phyloP scores from a whole-genome alignment of 2,329 filamentous ascomycete species.

The Alternaria sp. region DNA sequence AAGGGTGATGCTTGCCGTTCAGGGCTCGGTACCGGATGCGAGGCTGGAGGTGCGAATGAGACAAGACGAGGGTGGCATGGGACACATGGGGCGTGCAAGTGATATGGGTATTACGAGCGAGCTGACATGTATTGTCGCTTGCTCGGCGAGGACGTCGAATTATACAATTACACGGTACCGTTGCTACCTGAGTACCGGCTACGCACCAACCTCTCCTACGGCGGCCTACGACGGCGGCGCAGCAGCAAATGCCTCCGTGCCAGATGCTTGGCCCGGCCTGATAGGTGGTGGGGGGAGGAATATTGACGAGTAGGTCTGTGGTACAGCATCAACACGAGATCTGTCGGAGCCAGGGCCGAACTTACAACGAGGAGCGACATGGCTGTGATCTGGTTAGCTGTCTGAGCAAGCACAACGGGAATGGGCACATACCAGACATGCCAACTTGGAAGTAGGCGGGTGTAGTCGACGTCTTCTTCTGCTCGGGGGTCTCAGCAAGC shows the following conservation, averaged over 20 bases:
- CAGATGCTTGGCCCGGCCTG: constrained; percentile 43
- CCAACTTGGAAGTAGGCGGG: constrained; percentile 77
- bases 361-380: constrained; percentile 56
- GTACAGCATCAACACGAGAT: constrained; percentile 19
- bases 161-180: constrained; percentile 24
- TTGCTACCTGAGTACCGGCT: constrained; percentile 10
- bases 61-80: not conserved
- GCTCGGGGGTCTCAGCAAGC: constrained; percentile 75
- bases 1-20: constrained; percentile 10
- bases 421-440: constrained; percentile 72
- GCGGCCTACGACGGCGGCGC: constrained; percentile 49
- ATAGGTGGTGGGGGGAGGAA: constrained; percentile 64
- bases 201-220: not conserved
- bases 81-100: not conserved
- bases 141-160: constrained; percentile 3
- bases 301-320: constrained; percentile 65
- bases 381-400: constrained; percentile 33
- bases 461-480: constrained; percentile 68
- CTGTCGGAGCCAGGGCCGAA: constrained; percentile 11
- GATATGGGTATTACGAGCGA: not conserved
- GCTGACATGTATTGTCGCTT: not conserved
- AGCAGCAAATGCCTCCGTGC: constrained; percentile 57
- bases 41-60: not conserved
- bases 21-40: not conserved
- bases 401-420: not conserved